Evolutionary conservation across 495 filamentous ascomycete genomes (phyloP).

Genomic region (Annulohypoxylon nitens): DNA sequence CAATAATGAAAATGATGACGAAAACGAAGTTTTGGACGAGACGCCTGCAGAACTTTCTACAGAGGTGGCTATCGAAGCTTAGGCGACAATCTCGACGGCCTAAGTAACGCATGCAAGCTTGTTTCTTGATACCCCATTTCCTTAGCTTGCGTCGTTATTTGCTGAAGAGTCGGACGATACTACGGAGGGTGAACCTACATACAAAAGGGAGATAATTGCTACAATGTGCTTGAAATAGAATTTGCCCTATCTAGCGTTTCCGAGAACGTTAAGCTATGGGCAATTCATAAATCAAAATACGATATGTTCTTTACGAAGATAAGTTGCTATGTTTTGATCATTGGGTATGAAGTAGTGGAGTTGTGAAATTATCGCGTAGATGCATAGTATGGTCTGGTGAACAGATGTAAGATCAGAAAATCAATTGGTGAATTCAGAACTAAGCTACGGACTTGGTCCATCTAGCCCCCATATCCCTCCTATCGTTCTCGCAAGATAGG

Average conservation of each 20-base stretch:
- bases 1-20: background rate
- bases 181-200: background rate
- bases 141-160: constrained; percentile 35
- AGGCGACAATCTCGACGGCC: background rate
- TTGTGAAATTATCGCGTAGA: background rate
- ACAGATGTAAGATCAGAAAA: constrained; percentile 14
- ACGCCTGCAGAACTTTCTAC: background rate
- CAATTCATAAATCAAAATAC: background rate
- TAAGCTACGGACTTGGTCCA: constrained; percentile 37
- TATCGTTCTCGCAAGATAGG: constrained; percentile 9
- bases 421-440: constrained; percentile 39
- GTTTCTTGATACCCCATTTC: constrained; percentile 43
- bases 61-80: constrained; percentile 13
- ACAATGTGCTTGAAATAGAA: background rate
- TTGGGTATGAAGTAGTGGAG: background rate
- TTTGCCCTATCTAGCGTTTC: background rate
- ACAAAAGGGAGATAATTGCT: background rate
- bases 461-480: constrained; percentile 27
- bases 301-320: background rate
- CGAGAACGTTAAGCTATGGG: background rate
- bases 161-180: background rate
- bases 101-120: constrained; percentile 30
- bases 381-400: background rate
- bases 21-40: background rate
- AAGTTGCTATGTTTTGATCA: background rate